Base-by-base conservation (phyloP, 2,329 filamentous ascomycete genomes). In the Pseudopithomyces chartarum region DNA sequence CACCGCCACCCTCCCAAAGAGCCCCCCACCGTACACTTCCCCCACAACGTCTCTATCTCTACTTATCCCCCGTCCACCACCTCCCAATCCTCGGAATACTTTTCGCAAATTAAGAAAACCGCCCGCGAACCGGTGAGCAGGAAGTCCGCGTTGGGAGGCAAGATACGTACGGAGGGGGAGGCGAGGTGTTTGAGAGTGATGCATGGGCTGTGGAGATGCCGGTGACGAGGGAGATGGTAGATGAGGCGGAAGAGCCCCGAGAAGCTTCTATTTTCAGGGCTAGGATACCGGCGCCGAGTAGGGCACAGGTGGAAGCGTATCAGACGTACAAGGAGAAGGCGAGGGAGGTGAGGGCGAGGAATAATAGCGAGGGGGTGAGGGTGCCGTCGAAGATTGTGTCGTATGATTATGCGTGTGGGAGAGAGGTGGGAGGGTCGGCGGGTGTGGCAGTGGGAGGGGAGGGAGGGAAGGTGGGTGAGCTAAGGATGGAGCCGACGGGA, bases 151-250 rank as follows among this genome's bases (percentile, higher is more conserved):
- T 49, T 17, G 40, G 57, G 64, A 38, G 62, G 64, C 1, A 71
- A 65, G 0, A 73, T 74, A 19, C 52, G 56, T 22, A 73, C 71
- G 2, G 66, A 74, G 32, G 61, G 1, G 62, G 63, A 1, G 65
- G 69, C 3, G 63, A 65, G 6, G 63, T 65, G 2, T 74, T 74
- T 48, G 68, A 74, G 49, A 73, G 68, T 50, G 71, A 74, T 52
- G 67, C 68, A 0, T 74, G 73, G 39, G 70, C 70, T 11, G 58
- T 74, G 6, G 61, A 71, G 11, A 73, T 72, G 69, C 71, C 70
- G 2, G 71, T 69, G 1, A 74, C 71, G 4, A 63, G 71, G 2
- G 59, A 69, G 39, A 70, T 67, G 2, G 65, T 73, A n/a, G n/a
- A n/a, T n/a, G n/a, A n/a, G n/a, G n/a, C n/a, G n/a, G n/a, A n/a